Base-by-base conservation (phyloP, 2,329 filamentous ascomycete species). In the Fusarium verticillioides region DNA sequence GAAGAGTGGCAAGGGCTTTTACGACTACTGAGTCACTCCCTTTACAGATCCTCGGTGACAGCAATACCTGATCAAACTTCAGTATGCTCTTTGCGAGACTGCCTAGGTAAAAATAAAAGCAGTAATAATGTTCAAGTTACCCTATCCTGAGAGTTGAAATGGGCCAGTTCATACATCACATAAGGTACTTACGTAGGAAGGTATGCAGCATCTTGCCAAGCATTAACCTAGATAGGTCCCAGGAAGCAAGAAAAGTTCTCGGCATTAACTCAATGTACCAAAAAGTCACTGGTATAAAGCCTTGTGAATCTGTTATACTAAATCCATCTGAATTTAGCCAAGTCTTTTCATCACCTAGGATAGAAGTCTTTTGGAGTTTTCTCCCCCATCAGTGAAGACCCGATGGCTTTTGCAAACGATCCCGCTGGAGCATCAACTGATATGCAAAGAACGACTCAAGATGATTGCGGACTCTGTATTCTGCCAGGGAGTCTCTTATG, bases 1-100 rank as follows among this genome's bases (percentile, higher is more conserved):
- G 91, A 99, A 99, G 90, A 93, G 90, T 77, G 95, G 96, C 30
- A 98, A 96, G 85, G 96, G 96, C 5, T 98, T 98, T 82, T 97
- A 97, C 79, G 93, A 96, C 65, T 97, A 97, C 82, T 94, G 82
- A 60, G 36, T 9, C 19, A 30, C 58, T 54, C 28, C n/a, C 30
- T 36, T 34, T 23, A 37, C 46, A 40, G 40, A 49, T 58, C 18
- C 26, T 21, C 13, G 28, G 58, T 37, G 65, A 37, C 40, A 36
- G 30, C 15, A 19, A 39, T 39, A 50, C 30, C 40, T 13, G 26
- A 18, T n/a, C 10, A 43, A 54, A 28, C 11, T 40, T 28, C 32
- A 54, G 23, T 19, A 37, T 37, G 21, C 40, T 59, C 13, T 49
- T 49, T 9, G 15, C 9, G 42, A 47, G 40, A 49, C 26, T 36